These are phyloP conservation scores for Capronia coronata DNA, from an alignment of 2,329 filamentous ascomycete species.

Conservation along the genomic window DNA sequence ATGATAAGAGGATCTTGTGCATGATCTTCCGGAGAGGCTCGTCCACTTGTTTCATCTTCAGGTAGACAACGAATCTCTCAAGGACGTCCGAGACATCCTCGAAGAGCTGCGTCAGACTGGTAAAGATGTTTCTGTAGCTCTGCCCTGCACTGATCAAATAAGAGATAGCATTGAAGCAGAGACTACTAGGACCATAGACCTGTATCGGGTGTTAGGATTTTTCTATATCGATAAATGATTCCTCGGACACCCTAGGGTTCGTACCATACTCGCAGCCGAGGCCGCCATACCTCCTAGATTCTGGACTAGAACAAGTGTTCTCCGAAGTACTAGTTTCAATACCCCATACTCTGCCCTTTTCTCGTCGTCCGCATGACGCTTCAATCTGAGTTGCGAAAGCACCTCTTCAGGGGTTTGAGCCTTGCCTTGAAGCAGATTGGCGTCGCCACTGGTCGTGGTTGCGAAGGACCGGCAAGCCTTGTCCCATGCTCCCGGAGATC, in stretches of 20 bases:
- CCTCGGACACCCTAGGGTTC: background rate
- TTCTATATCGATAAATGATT: background rate
- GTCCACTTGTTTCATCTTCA: slow-evolving; percentile 2
- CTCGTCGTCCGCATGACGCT: background rate
- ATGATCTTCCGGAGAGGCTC: slow-evolving; percentile 1
- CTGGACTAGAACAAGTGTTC: background rate
- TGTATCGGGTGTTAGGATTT: background rate
- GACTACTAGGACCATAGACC: slow-evolving; percentile 29
- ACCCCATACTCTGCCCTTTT: background rate
- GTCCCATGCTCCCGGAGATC: slow-evolving; percentile 1
- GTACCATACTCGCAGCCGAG: background rate
- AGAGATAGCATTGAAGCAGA: slow-evolving; percentile 32
- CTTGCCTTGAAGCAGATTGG: background rate
- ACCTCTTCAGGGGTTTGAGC: background rate
- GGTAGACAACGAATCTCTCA: slow-evolving; percentile 26
- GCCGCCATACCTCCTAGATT: background rate
- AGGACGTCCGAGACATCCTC: slow-evolving; percentile 30
- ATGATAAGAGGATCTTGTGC: background rate
- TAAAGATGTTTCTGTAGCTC: slow-evolving; percentile 32
- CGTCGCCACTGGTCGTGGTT: background rate
- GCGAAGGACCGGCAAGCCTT: slow-evolving; percentile 2
- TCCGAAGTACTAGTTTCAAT: background rate
- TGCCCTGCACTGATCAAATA: slow-evolving; percentile 30
- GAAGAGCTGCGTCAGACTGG: slow-evolving; percentile 29
- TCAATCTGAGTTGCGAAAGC: background rate